These are phyloP conservation scores for Casuarina equisetifolia DNA, from an alignment of 306 rosid species.

Conservation along the genomic window DNA sequence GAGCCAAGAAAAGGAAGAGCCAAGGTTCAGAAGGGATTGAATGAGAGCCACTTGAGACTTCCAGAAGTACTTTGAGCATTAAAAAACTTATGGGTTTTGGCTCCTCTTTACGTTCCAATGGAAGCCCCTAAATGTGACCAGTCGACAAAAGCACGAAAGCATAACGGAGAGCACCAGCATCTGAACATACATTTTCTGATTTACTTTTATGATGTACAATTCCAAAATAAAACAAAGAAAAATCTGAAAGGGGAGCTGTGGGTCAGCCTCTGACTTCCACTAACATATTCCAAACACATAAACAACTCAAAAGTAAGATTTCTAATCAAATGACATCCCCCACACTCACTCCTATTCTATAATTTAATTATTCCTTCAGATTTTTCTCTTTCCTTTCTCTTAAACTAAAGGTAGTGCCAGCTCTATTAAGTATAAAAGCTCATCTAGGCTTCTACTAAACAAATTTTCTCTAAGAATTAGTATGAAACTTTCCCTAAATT, in stretches of 20 bases:
- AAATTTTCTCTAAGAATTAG: conserved; percentile 31
- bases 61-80: conserved; percentile 30
- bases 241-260: conserved; percentile 42
- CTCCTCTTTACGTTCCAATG: conserved; percentile 57
- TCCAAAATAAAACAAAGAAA: conserved; percentile 2
- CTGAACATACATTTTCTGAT: conserved; percentile 33
- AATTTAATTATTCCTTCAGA: conserved; percentile 59
- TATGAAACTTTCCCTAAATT: conserved; percentile 36
- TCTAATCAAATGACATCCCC: conserved; percentile 81
- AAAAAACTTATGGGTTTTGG: conserved; percentile 28
- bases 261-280: conserved; percentile 97
- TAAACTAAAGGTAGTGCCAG: conserved; percentile 69
- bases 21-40: neutral
- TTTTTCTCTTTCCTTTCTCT: conserved; percentile 26
- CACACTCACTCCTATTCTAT: conserved; percentile 51
- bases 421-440: conserved; percentile 60
- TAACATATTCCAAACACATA: conserved; percentile 79
- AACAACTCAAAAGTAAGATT: conserved; percentile 75
- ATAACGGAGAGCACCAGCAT: conserved; percentile 45
- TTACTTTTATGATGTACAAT: neutral
- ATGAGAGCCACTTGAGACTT: conserved; percentile 40
- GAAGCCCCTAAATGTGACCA: conserved; percentile 77
- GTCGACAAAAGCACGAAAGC: conserved; percentile 72
- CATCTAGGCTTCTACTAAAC: conserved; percentile 39
- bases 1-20: neutral